A percentile compares a stretch with the other conserved stretches of the same genome.
Conservation (phyloP, 2,329 filamentous ascomycete species). For the Aureobasidium sp. region DNA sequence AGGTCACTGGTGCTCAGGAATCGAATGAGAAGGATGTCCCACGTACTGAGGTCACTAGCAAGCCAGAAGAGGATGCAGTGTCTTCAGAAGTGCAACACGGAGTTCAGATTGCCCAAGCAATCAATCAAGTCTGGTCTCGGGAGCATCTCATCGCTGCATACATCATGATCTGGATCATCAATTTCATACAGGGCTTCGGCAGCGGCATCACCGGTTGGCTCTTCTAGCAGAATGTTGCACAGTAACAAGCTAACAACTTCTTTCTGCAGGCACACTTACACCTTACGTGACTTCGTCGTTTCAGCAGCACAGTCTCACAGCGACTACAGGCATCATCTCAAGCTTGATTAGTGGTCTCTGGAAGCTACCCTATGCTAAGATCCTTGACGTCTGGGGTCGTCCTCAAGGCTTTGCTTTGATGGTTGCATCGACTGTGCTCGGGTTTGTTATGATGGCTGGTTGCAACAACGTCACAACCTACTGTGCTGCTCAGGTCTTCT, state of each 20-base stretch:
- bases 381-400: conserved; percentile 36
- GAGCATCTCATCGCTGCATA: conserved; percentile 33
- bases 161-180: conserved; percentile 41
- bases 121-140: conserved; percentile 35
- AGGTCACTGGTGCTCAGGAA: not conserved
- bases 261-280: conserved; percentile 23
- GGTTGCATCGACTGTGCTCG: conserved; percentile 22
- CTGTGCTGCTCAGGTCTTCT: conserved; percentile 27
- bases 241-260: not conserved
- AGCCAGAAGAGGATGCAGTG: not conserved
- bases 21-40: not conserved
- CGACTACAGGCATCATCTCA: conserved; percentile 31
- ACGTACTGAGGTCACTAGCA: not conserved
- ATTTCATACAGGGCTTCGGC: conserved; percentile 44
- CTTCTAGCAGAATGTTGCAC: too few species aligned
- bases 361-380: conserved; percentile 33
- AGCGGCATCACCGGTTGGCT: conserved; percentile 30
- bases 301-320: conserved; percentile 27
- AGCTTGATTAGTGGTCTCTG: conserved; percentile 31
- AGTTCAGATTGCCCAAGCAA: conserved; percentile 34
- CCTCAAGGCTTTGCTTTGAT: conserved; percentile 34
- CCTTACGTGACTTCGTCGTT: conserved; percentile 37
- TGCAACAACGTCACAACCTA: conserved; percentile 25
- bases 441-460: conserved; percentile 25
- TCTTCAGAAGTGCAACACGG: conserved; percentile 29